Evolutionary conservation across 2,329 filamentous ascomycete species (phyloP), one percentile per base, ranked within the genome.

Genomic region (Fusarium nodosum): DNA sequence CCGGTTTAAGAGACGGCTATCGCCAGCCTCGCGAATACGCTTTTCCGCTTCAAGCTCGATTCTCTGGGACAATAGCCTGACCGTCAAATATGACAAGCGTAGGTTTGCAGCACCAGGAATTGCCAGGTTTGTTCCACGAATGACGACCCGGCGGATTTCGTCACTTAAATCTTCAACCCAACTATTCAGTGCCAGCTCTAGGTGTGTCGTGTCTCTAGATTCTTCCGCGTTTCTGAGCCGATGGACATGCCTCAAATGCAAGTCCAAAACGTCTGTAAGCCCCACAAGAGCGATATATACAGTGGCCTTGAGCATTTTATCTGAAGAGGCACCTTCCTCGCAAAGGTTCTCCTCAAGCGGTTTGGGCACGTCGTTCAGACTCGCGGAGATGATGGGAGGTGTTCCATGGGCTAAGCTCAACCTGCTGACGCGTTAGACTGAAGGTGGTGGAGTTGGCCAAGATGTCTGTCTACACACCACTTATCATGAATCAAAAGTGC

Each of bases 351-450:
- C 76, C 0, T 79, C 16, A 0, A 72, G 76, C 7, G 84, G 84
- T 2, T 77, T 68, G 0, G 83, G 83, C 0, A 87, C 85, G 60
- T 88, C 84, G 41, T 85, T 80, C 46, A 86, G 82, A 0, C 76
- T 71, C 18, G 76, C 75, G 13, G 80, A 77, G 13, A 87, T 82
- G 28, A 83, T 82, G 4, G 83, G 80, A 2, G 85, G 85, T 5
- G 85, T 87, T 2, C 85, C 85, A 51, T 87, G 83, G 1, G 84
- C 83, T 7, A 87, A 76, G 51, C 85, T 86, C 12, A 79, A 81
- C 85, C 84, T 86, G 34, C 16, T 3, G 8, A 0, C 1, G 16
- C 31, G 33, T 74, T 39, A 74, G 65, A 42, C 11, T 15, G 16
- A 24, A 8, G 3, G 13, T 1, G 1, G 2, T 3, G 3, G 7